Base-by-base conservation (phyloP, 441 rosid species). In the Gossypium trilobum region DNA sequence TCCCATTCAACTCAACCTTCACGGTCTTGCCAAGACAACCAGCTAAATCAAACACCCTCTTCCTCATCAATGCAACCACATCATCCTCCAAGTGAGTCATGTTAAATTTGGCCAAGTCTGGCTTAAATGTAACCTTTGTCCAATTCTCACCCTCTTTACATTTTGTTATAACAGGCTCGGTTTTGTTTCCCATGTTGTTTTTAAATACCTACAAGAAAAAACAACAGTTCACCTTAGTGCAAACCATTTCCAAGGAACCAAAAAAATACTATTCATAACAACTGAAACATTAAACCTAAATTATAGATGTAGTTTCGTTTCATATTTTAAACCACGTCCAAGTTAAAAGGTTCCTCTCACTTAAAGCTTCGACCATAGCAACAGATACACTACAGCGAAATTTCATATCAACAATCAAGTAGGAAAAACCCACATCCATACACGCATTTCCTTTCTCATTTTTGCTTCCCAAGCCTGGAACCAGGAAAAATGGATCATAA, bases 11-110 rank as follows among this genome's bases (percentile, higher is more conserved):
- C 77, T 92, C 96, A 64, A 95, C 96, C 77, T 89, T 91, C 71
- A 92, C 97, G n/a, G 90, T 75, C 84, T 88, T 88, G 73, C 99
- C 99, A 68, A 95, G 91, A 71, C 98, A 92, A 2, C 99, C 99
- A 79, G 98, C 97, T 79, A 95, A 55, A 75, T 95, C 98, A 59
- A 91, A 79, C 9, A 95, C 99, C 23, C 98, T 75, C 83, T 92
- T 92, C 52, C 78, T 95, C 97, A 95, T 95, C 65, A 95, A 70
- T 11, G 97, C 96, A 70, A 95, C 91, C 73, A 88, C 99, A 73
- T 95, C 99, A 1, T 88, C 93, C 75, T 92, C 99, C 8, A 95
- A 85, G 22, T 80, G 82, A 19, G 79, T 79, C 98, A 95, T 95
- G 77, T 79, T 85, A 73, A 95, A 95, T 77, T 95, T 95, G 4